A percentile compares a stretch with the other conserved stretches of the same genome.
Conservation (phyloP, 371 early-diverging fungal species). For the Mucor piriformis region DNA sequence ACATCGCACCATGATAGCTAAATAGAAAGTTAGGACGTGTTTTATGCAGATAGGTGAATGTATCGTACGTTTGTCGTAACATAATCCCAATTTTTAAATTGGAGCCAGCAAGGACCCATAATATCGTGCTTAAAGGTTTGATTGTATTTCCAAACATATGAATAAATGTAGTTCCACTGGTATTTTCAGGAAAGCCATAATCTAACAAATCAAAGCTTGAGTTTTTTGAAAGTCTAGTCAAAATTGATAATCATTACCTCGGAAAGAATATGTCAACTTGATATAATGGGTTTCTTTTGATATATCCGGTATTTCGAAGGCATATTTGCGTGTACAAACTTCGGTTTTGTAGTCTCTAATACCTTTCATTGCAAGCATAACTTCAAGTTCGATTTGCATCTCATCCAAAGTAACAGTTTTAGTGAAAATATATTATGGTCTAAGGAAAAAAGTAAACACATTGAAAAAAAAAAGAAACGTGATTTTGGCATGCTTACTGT, state of each 20-base stretch:
- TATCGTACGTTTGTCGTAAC: too few relatives aligned
- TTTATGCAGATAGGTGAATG: too few relatives aligned
- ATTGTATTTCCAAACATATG: conserved; percentile 90
- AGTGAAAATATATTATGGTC: too few relatives aligned
- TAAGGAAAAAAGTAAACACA: too few relatives aligned
- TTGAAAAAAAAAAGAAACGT: too few relatives aligned
- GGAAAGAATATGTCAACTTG: conserved; percentile 80
- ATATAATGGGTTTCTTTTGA: conserved; percentile 83
- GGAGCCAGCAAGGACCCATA: conserved; percentile 99
- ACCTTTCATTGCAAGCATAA: conserved; percentile 50
- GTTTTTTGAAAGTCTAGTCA: too few relatives aligned
- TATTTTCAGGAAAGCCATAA: conserved; percentile 66
- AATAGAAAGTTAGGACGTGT: too few relatives aligned
- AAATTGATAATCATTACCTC: too few relatives aligned
- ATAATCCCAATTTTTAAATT: conserved; percentile 48
- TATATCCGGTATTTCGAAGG: conserved; percentile 85
- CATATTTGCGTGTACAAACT: conserved; percentile 80
- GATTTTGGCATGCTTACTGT: too few relatives aligned
- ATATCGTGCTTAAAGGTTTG: conserved; percentile 87
- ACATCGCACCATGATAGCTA: too few relatives aligned
- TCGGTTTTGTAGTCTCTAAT: conserved; percentile 61
- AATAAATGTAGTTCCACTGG: conserved; percentile 82
- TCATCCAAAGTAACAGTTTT: conserved; percentile 64
- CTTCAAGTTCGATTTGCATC: conserved; percentile 78
- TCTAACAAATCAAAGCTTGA: too few relatives aligned